phyloP scores from a whole-genome alignment of 2,329 filamentous ascomycete genomes.

The Delphinella strobiligena region DNA sequence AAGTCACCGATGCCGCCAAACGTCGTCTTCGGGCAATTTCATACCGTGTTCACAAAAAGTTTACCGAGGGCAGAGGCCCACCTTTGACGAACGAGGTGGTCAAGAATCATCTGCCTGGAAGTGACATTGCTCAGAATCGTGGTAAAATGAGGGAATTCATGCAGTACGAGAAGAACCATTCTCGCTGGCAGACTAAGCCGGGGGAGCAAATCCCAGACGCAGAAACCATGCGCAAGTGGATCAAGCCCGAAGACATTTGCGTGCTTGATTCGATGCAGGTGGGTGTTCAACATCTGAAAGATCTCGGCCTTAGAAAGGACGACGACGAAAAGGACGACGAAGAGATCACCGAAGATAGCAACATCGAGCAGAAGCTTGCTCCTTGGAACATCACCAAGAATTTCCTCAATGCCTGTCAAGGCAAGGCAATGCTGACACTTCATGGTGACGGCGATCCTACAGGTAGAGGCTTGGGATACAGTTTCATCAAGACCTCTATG shows the following conservation, averaged over 20 bases:
- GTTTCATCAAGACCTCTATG: constrained; percentile 96
- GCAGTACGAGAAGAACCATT: constrained; percentile 76
- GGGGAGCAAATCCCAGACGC: constrained; percentile 70
- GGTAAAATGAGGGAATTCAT: constrained; percentile 97
- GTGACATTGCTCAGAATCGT: constrained; percentile 87
- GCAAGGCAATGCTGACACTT: constrained; percentile 92
- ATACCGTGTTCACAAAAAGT: constrained; percentile 75
- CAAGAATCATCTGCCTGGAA: constrained; percentile 70
- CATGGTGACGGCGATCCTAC: constrained; percentile 93
- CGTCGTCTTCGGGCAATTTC: constrained; percentile 94
- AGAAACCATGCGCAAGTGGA: constrained; percentile 68
- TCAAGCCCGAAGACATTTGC: constrained; percentile 92
- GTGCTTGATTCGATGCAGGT: constrained; percentile 94
- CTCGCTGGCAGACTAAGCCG: constrained; percentile 70
- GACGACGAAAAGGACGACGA: constrained; percentile 49
- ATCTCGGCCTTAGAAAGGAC: constrained; percentile 70
- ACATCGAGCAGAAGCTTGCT: constrained; percentile 76
- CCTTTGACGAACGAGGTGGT: constrained; percentile 61
- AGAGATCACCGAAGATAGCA: constrained; percentile 57
- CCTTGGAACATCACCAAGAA: constrained; percentile 97
- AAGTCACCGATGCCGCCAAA: constrained; percentile 94
- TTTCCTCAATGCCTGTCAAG: constrained; percentile 83
- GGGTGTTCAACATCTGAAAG: constrained; percentile 77
- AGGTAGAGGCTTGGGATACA: constrained; percentile 85
- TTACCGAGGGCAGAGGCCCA: constrained; percentile 57